phyloP scores from a whole-genome alignment of 2,329 filamentous ascomycete species.

The Xylariales sp. region DNA sequence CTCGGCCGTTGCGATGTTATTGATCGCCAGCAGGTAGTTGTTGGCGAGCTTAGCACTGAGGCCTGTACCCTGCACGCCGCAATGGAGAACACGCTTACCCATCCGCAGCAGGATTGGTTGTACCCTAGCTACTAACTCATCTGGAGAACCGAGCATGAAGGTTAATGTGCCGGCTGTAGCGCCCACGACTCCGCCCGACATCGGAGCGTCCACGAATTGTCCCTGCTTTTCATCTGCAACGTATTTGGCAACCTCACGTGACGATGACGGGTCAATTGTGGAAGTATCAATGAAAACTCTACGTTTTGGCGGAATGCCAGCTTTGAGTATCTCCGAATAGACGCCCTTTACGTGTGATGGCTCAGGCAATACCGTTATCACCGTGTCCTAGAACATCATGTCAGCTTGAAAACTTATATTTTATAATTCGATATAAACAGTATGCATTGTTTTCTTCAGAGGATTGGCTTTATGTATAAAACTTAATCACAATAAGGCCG shows the following conservation, averaged over 20 bases:
- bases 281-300: conserved; percentile 95
- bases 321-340: conserved; percentile 78
- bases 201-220: conserved; percentile 91
- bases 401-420: conserved; percentile 29
- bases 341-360: conserved; percentile 88
- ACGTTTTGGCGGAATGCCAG: conserved; percentile 62
- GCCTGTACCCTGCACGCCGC: conserved; percentile 85
- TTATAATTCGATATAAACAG: conserved; percentile 10
- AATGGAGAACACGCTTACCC: conserved; percentile 87
- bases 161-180: conserved; percentile 88
- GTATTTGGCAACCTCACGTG: conserved; percentile 77
- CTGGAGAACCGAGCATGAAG: conserved; percentile 89
- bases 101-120: conserved; percentile 80
- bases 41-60: conserved; percentile 95
- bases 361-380: conserved; percentile 90
- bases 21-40: conserved; percentile 94
- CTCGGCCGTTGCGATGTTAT: conserved; percentile 81
- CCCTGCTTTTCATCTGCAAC: conserved; percentile 74
- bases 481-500: conserved; percentile 71
- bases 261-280: conserved; percentile 92
- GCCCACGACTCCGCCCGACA: conserved; percentile 96
- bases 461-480: conserved; percentile 75
- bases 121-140: conserved; percentile 70
- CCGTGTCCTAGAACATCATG: conserved; percentile 72
- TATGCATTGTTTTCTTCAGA: conserved; percentile 61